Evolutionary conservation across 75 land plant species (phyloP).

Genomic region (Isoetes taiwanensis): DNA sequence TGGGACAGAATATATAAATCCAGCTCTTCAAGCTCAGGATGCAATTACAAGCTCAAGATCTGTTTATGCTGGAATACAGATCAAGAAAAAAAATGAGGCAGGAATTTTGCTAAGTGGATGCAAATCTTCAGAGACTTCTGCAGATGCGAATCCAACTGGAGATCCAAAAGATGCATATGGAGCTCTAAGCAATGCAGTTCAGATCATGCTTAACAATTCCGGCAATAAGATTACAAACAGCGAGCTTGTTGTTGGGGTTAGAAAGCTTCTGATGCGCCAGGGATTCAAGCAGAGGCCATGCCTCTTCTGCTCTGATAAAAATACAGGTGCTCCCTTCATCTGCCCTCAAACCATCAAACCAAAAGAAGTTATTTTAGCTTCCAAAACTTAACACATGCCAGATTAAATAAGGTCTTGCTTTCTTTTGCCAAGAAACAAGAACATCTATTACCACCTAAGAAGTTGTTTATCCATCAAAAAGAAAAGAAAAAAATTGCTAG

Average conservation of each 20-base stretch:
- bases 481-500: too few relatives aligned
- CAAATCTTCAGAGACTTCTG: background rate
- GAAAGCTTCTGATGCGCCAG: constrained; percentile 33
- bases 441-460: too few relatives aligned
- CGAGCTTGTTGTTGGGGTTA: constrained; percentile 44
- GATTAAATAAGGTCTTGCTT: too few relatives aligned
- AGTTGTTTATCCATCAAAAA: too few relatives aligned
- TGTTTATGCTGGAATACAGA: background rate
- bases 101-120: background rate
- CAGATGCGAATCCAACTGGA: background rate
- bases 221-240: constrained; percentile 32
- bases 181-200: constrained; percentile 4
- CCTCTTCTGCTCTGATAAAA: constrained; percentile 61
- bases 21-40: background rate
- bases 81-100: background rate
- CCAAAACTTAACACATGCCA: too few relatives aligned
- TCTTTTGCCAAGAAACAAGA: too few relatives aligned
- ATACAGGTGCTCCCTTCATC: constrained; percentile 46
- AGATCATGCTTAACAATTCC: too few relatives aligned
- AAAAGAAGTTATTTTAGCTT: too few relatives aligned
- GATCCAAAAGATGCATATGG: background rate
- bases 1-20: background rate
- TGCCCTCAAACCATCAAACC: too few relatives aligned
- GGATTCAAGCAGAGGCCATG: constrained; percentile 75
- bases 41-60: background rate